Evolutionary conservation across 345 rosid genomes (phyloP).

Genomic region (Salix exigua): DNA sequence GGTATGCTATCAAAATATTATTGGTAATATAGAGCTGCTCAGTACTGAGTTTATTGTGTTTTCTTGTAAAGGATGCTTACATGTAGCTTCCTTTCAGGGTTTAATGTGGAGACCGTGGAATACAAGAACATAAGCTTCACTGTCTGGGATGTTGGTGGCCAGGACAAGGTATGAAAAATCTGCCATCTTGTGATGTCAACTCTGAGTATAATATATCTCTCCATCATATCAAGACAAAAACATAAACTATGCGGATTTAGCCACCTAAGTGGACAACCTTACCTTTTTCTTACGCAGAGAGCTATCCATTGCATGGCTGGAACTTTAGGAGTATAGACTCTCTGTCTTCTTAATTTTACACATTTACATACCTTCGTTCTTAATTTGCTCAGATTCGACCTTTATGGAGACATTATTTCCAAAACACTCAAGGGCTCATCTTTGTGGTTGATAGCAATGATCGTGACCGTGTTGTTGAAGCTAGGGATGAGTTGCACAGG

Average conservation of each 20-base stretch:
- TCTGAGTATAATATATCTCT: not conserved
- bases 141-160: constrained; percentile 24
- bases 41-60: not conserved
- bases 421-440: too few relatives aligned
- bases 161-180: constrained; percentile 18
- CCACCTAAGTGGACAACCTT: too few relatives aligned
- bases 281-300: too few relatives aligned
- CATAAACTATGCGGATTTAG: not conserved
- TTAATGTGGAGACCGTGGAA: constrained; percentile 25
- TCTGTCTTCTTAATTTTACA: too few relatives aligned
- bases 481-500: too few relatives aligned
- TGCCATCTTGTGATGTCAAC: not conserved
- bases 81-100: not conserved
- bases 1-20: not conserved
- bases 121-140: constrained; percentile 29
- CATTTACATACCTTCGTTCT: too few relatives aligned
- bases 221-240: constrained; percentile 1
- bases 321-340: too few relatives aligned
- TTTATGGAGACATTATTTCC: too few relatives aligned
- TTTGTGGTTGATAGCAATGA: too few relatives aligned
- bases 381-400: too few relatives aligned
- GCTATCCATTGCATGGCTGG: too few relatives aligned
- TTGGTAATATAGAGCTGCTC: not conserved
- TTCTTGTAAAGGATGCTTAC: not conserved
- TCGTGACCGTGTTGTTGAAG: too few relatives aligned